Evolutionary conservation across 164 flowering plant genomes (phyloP).

Genomic region (Vitis riparia): DNA sequence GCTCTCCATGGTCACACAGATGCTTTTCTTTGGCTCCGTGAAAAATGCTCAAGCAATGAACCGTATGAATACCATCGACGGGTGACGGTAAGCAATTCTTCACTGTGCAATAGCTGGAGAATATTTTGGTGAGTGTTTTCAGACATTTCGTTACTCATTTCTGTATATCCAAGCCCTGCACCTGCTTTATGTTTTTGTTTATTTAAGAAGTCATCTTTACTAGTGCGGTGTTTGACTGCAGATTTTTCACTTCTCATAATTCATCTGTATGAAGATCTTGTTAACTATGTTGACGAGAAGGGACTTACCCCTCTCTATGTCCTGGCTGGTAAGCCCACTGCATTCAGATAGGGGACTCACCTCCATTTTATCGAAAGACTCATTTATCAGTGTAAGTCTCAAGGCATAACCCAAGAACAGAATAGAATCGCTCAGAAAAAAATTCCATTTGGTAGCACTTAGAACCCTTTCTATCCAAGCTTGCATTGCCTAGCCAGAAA

Average conservation of each 20-base stretch:
- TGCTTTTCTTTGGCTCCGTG: slow-evolving; percentile 27
- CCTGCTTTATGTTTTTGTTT: too few species aligned
- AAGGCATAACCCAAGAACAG: too few species aligned
- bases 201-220: too few species aligned
- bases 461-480: too few species aligned
- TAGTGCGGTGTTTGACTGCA: not conserved
- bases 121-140: slow-evolving; percentile 20
- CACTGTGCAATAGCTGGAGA: slow-evolving; percentile 35
- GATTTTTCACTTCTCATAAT: slow-evolving; percentile 41
- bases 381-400: slow-evolving; percentile 33
- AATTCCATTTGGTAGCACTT: too few species aligned
- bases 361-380: slow-evolving; percentile 1
- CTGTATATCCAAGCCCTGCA: too few species aligned
- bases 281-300: slow-evolving; percentile 13
- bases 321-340: slow-evolving; percentile 33
- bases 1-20: slow-evolving; percentile 28
- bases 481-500: too few species aligned
- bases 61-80: not conserved
- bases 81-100: slow-evolving; percentile 31
- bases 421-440: too few species aligned
- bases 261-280: slow-evolving; percentile 15
- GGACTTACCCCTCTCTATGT: slow-evolving; percentile 43
- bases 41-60: not conserved
- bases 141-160: too few species aligned
- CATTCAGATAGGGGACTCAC: slow-evolving; percentile 34